Evolutionary conservation across 805 yeast species (phyloP), one percentile per base, ranked within the genome.

Genomic region (Teunomyces gatunensis): DNA sequence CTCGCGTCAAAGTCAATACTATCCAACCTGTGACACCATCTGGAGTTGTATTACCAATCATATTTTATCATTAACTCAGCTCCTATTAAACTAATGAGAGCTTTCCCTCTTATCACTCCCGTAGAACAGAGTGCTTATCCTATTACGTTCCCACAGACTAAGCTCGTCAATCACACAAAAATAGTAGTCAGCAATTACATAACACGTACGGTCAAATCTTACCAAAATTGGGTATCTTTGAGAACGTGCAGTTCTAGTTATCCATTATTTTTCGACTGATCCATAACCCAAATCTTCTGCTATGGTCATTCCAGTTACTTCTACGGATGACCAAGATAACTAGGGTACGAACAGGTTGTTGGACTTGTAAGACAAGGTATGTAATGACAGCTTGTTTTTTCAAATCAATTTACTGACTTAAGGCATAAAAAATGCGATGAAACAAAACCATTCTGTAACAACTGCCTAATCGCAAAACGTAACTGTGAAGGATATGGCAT

Each of bases 351-450:
- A 78, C 78, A 3, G 85, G 84, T 0, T 80, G 85, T 51, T 75
- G 81, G 75, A 79, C 81, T 1, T 80, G 85, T 57, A 79, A 79
- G 53, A 68, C 63, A 49, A 64, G 79, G 77, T 73, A 53, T 28
- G 77, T 58, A 30, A 23, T 15, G 13, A 7, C 3, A n/a, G 36
- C 27, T 32, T 37, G 40, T 44, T 37, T 36, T 48, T 41, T 15
- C 20, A 25, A 30, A 11, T 4, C 28, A 5, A n/a, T 11, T 15
- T 36, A 50, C 56, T 51, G 51, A 55, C 55, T 12, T 10, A 29
- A 74, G 83, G 47, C 73, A 81, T 49, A 61, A 81, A 45, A 80
- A 80, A 52, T 80, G 85, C 56, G 84, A 79, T 54, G 85, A 80
- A 54, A 67, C 68, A 2, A 78, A 75, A 50, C 85, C 85, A 1